Evolutionary conservation across 495 filamentous ascomycete species (phyloP), one percentile per base, ranked within the genome.

Genomic region (Filosporella fistucella): DNA sequence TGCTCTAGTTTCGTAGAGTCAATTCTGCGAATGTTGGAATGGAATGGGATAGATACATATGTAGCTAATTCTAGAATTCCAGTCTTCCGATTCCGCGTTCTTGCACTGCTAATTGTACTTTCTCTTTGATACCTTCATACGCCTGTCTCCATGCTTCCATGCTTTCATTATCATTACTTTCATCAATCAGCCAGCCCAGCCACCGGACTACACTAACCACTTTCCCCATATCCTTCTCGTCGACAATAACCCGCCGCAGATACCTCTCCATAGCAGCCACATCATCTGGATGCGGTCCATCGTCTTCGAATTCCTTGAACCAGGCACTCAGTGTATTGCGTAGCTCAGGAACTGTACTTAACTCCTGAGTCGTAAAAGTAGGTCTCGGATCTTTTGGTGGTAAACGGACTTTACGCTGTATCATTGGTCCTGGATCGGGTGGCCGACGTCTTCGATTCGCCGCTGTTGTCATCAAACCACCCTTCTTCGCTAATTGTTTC

Each of bases 191-290:
- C 80, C 84, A 89, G 12, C 59, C 73, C 24, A 95, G 42, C 88
- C 89, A 95, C 51, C 68, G 75, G 0, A 83, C 71, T 5, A 89
- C 64, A 5, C 74, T 76, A 0, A 80, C 73, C 4, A 78, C 86
- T 63, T 93, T 93, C 14, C 75, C 79, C 66, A 95, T 69, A 61
- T 95, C 78, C 49, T 72, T 68, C 64, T 95, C 90, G 22, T 88
- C 82, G 2, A 62, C 26, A 0, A 91, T 75, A 6, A 95, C 88
- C 25, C 72, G 71, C 7, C 58, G 68, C 24, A 95, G 56, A 64
- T 94, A 95, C 51, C 61, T 69, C 33, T 67, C 77, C 30, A 95
- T 66, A 8, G 85, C 77, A 13, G 73, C 72, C n/a, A 89, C 84
- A 63, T 96, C 90, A 46, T 84, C 82, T 0, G 52, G 59, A 58